Conservation (phyloP, 306 rosid species). For the Rosa multiflora region DNA sequence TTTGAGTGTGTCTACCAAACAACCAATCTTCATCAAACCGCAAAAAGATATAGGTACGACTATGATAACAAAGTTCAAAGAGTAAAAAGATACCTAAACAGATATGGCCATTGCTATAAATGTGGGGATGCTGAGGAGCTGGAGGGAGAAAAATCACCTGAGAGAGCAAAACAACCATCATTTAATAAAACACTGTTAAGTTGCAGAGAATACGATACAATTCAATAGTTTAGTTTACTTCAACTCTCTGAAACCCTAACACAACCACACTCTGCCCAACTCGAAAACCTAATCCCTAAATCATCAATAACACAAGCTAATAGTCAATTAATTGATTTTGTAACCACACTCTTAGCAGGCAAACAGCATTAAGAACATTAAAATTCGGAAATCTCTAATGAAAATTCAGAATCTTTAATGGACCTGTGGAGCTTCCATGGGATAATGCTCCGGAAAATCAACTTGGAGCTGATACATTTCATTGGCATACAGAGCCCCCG, state of each 20-base stretch:
- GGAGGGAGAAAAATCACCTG: conserved; percentile 89
- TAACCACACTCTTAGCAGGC: neutral
- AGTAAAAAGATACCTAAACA: conserved; percentile 65
- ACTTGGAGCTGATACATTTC: conserved; percentile 93
- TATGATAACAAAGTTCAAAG: neutral
- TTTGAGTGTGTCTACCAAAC: neutral
- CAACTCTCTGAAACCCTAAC: neutral
- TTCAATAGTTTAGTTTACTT: neutral
- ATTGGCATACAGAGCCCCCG: conserved; percentile 80
- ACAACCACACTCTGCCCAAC: neutral
- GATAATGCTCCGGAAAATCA: conserved; percentile 93
- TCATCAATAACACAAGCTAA: too few relatives aligned
- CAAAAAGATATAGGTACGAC: neutral
- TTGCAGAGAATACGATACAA: neutral
- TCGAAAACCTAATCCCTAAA: neutral
- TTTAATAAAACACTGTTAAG: neutral
- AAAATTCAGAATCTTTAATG: neutral
- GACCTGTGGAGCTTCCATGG: conserved; percentile 99
- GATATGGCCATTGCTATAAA: conserved; percentile 97
- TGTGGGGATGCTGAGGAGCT: conserved; percentile 95
- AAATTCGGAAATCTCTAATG: neutral
- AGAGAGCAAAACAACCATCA: neutral
- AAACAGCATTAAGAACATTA: neutral
- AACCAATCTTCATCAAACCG: neutral
- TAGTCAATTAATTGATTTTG: neutral